phyloP scores from a whole-genome alignment of 2,329 filamentous ascomycete species.

The Aspergillus luchuensis region DNA sequence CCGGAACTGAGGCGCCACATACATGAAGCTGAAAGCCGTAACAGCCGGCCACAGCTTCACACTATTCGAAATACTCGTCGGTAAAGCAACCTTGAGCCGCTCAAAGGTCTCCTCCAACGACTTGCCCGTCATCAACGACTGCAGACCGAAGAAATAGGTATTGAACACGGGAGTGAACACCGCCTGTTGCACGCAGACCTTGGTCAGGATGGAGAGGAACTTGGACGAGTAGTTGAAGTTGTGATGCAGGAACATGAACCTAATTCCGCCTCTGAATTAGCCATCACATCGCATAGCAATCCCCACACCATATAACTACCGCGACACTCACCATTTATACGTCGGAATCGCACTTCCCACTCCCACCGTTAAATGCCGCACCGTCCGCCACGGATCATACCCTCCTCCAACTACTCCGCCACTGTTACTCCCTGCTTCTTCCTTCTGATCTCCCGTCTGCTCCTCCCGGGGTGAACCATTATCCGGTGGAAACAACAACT shows the following conservation, averaged over 20 bases:
- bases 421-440: conserved; percentile 30
- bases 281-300: neutral
- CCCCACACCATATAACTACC: neutral
- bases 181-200: conserved; percentile 78
- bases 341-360: conserved; percentile 72
- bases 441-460: conserved; percentile 43
- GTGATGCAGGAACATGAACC: conserved; percentile 76
- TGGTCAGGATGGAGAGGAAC: conserved; percentile 68
- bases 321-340: conserved; percentile 70
- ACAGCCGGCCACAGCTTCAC: conserved; percentile 87
- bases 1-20: conserved; percentile 75
- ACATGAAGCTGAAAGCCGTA: conserved; percentile 85
- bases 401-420: conserved; percentile 39
- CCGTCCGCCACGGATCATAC: conserved; percentile 70
- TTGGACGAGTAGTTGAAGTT: conserved; percentile 83
- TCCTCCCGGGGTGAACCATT: conserved; percentile 21
- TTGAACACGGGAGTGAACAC: conserved; percentile 83
- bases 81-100: conserved; percentile 74
- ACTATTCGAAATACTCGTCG: conserved; percentile 73
- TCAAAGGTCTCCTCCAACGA: conserved; percentile 65
- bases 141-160: conserved; percentile 78
- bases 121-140: conserved; percentile 73
- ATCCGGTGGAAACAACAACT: conserved; percentile 59
- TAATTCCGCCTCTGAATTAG: conserved; percentile 33
- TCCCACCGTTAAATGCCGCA: conserved; percentile 73